Percentiles rank a stretch among this genome's conserved stretches.
These are phyloP conservation scores for Calonectria multiphialidica DNA, from an alignment of 2,329 filamentous ascomycete genomes.

Conservation along the genomic window DNA sequence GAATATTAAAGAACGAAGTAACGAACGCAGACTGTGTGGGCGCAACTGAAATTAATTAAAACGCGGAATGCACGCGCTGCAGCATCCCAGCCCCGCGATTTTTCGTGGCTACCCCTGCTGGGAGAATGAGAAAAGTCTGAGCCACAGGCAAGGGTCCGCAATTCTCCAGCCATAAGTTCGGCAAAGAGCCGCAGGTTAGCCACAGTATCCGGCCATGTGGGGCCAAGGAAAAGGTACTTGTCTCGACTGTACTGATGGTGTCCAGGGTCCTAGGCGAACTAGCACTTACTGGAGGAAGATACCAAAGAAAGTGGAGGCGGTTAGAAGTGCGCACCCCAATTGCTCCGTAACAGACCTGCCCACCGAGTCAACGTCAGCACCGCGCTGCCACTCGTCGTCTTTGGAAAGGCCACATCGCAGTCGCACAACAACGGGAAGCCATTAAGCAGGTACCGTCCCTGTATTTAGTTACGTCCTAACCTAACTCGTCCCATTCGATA, in stretches of 20 bases:
- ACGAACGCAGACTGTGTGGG: not conserved
- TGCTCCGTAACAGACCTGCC: not conserved
- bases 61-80: constrained; percentile 21
- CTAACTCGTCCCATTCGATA: not conserved
- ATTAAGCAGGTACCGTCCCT: not conserved
- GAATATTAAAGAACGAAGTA: not conserved
- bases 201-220: not conserved
- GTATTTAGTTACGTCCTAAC: not conserved
- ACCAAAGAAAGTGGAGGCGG: constrained; percentile 10
- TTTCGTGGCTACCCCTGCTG: constrained; percentile 5
- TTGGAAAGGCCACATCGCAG: constrained; percentile 27
- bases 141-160: not conserved
- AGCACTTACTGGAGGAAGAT: not conserved
- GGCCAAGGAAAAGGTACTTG: not conserved
- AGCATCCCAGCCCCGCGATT: constrained; percentile 30
- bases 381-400: not conserved
- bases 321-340: not conserved
- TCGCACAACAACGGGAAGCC: constrained; percentile 10
- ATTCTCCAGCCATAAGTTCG: not conserved
- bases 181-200: not conserved
- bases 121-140: not conserved
- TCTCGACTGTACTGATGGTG: not conserved
- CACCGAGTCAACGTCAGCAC: constrained; percentile 18
- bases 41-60: constrained; percentile 3
- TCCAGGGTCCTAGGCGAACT: not conserved